Evolutionary conservation across 2,329 filamentous ascomycete genomes (phyloP).

Genomic region (Aureobasidium sp.): DNA sequence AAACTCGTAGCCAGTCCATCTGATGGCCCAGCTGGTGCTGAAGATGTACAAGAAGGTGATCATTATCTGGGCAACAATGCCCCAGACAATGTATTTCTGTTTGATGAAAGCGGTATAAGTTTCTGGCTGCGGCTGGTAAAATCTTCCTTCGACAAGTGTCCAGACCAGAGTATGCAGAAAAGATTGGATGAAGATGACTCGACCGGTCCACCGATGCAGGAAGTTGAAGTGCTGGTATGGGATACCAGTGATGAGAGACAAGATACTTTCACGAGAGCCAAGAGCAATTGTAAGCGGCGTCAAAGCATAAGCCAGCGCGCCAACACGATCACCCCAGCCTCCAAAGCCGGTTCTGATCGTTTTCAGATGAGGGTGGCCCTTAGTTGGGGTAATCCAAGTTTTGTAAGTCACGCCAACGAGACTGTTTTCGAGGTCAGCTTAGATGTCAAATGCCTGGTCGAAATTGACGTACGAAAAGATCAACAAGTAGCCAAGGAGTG

Average conservation of each 20-base stretch:
- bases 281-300: conserved; percentile 64
- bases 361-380: conserved; percentile 46
- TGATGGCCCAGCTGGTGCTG: conserved; percentile 54
- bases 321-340: conserved; percentile 62
- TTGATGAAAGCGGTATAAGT: conserved; percentile 51
- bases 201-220: conserved; percentile 68
- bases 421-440: conserved; percentile 19
- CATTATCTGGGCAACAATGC: conserved; percentile 60
- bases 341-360: conserved; percentile 62
- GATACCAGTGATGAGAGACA: conserved; percentile 63
- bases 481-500: conserved; percentile 55
- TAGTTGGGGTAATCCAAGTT: conserved; percentile 64
- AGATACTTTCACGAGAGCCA: conserved; percentile 60
- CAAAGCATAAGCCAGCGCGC: conserved; percentile 64
- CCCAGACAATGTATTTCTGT: conserved; percentile 66
- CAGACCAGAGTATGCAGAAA: conserved; percentile 64
- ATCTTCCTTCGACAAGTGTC: conserved; percentile 56
- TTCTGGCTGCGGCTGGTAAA: conserved; percentile 66
- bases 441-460: background rate
- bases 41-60: conserved; percentile 55
- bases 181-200: conserved; percentile 63
- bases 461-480: conserved; percentile 50
- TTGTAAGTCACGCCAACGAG: conserved; percentile 61
- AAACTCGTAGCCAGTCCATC: conserved; percentile 65
- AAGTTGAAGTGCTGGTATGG: conserved; percentile 75